Conservation (phyloP, 2,329 filamentous ascomycete species). For the Immersiporthe knoxdaviesiana region DNA sequence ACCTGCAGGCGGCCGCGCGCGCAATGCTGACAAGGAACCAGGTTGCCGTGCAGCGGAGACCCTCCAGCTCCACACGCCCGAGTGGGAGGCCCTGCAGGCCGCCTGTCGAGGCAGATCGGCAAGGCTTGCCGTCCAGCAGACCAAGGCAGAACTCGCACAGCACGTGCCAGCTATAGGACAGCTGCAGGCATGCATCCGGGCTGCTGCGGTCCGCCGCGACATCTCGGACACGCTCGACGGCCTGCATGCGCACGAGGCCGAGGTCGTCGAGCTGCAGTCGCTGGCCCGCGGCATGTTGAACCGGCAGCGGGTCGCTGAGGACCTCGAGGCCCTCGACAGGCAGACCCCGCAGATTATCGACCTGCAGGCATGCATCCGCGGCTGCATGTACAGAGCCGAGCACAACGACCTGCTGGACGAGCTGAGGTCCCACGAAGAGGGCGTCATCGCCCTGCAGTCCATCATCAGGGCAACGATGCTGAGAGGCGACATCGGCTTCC, state of each 20-base stretch:
- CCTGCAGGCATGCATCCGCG: slow-evolving; percentile 70
- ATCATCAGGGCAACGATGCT: slow-evolving; percentile 78
- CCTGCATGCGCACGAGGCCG: slow-evolving; percentile 50
- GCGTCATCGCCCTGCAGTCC: slow-evolving; percentile 73
- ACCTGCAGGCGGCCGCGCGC: slow-evolving; percentile 68
- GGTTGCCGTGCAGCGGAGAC: slow-evolving; percentile 55
- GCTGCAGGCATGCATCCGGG: slow-evolving; percentile 58
- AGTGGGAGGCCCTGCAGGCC: slow-evolving; percentile 57
- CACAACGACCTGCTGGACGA: slow-evolving; percentile 68
- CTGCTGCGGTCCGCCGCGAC: slow-evolving; percentile 56
- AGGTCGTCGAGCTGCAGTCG: slow-evolving; percentile 59
- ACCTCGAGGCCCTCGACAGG: slow-evolving; percentile 59
- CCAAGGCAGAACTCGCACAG: slow-evolving; percentile 53
- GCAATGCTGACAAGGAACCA: slow-evolving; percentile 63
- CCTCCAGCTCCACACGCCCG: slow-evolving; percentile 52
- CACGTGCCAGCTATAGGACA: slow-evolving; percentile 48
- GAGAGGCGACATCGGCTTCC: slow-evolving; percentile 71
- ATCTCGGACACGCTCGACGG: slow-evolving; percentile 52
- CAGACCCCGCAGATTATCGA: slow-evolving; percentile 60
- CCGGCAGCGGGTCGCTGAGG: slow-evolving; percentile 52
- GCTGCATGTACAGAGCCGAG: slow-evolving; percentile 64
- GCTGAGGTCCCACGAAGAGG: slow-evolving; percentile 68
- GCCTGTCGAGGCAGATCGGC: slow-evolving; percentile 51
- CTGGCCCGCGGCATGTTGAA: slow-evolving; percentile 64
- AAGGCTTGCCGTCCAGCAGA: slow-evolving; percentile 48